These are phyloP conservation scores for Cordyceps militaris DNA, from an alignment of 2,329 filamentous ascomycete genomes.

Conservation along the genomic window DNA sequence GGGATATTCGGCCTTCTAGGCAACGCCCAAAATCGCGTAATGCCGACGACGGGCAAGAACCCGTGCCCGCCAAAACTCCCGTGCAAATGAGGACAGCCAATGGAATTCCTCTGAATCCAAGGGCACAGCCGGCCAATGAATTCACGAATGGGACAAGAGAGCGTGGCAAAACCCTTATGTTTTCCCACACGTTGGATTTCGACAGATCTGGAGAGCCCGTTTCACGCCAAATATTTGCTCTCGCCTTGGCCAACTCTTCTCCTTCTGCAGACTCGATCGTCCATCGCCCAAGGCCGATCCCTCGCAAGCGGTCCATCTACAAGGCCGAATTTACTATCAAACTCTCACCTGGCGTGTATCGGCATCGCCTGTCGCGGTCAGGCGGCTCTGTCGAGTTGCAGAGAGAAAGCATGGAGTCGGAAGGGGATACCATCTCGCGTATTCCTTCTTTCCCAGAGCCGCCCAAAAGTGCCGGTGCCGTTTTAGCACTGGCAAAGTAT, in stretches of 20 bases:
- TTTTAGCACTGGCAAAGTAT: neutral
- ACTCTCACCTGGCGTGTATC: conserved; percentile 31
- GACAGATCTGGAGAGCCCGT: conserved; percentile 3
- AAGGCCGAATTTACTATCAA: conserved; percentile 42
- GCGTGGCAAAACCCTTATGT: neutral
- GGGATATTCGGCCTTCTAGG: conserved; percentile 26
- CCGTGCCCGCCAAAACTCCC: conserved; percentile 26
- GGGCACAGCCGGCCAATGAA: conserved; percentile 25
- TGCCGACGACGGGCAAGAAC: conserved; percentile 14
- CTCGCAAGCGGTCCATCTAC: conserved; percentile 40
- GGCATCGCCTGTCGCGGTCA: conserved; percentile 44
- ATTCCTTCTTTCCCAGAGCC: conserved; percentile 46
- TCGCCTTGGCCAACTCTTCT: conserved; percentile 1
- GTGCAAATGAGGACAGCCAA: conserved; percentile 38
- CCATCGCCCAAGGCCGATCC: conserved; percentile 50
- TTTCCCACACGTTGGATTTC: conserved; percentile 4
- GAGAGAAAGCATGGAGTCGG: conserved; percentile 39
- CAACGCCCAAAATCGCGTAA: conserved; percentile 19
- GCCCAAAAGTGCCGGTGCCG: conserved; percentile 33
- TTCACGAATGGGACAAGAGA: conserved; percentile 44
- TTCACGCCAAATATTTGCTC: conserved; percentile 2
- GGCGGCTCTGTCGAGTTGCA: conserved; percentile 37
- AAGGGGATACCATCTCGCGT: conserved; percentile 39
- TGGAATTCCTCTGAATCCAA: conserved; percentile 43
- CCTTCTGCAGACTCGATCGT: conserved; percentile 35